Conservation (phyloP, 1,284 basidiomycete species). For the Heterobasidion annosum region DNA sequence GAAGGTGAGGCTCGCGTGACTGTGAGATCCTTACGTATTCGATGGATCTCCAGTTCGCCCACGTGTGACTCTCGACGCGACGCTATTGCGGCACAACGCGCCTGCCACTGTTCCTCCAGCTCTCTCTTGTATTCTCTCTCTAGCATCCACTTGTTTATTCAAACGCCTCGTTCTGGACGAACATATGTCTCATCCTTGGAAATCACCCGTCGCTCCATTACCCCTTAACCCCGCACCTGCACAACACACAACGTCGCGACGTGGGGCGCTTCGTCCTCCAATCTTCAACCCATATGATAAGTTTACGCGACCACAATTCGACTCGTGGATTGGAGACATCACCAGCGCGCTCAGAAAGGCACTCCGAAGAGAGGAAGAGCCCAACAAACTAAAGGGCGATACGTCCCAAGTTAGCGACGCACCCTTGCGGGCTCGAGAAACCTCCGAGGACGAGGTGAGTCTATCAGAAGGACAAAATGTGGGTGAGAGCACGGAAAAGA, state of each 20-base stretch:
- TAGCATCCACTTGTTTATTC: not conserved
- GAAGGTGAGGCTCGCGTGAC: no score
- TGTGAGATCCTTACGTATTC: no score
- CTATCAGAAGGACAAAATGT: not conserved
- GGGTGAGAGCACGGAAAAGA: not conserved
- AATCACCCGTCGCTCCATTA: not conserved
- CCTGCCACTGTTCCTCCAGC: not conserved
- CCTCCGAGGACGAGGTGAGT: no score
- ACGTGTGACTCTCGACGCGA: no score
- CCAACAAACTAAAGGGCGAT: conserved; percentile 2
- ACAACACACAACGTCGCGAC: conserved; percentile 4
- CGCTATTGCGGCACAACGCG: no score
- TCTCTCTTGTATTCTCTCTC: not conserved
- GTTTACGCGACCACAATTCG: conserved; percentile 55
- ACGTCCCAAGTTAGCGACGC: conserved; percentile 9
- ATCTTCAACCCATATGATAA: conserved; percentile 63
- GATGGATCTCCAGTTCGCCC: no score
- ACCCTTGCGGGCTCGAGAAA: not conserved
- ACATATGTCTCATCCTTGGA: not conserved
- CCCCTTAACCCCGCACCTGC: conserved; percentile 1
- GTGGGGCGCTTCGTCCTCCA: conserved; percentile 28
- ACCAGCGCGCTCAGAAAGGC: conserved; percentile 45
- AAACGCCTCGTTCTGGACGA: not conserved
- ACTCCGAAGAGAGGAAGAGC: conserved; percentile 35
- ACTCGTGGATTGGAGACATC: conserved; percentile 57